Conservation (phyloP, 495 filamentous ascomycete species). For the Bryoglossum gracile region DNA sequence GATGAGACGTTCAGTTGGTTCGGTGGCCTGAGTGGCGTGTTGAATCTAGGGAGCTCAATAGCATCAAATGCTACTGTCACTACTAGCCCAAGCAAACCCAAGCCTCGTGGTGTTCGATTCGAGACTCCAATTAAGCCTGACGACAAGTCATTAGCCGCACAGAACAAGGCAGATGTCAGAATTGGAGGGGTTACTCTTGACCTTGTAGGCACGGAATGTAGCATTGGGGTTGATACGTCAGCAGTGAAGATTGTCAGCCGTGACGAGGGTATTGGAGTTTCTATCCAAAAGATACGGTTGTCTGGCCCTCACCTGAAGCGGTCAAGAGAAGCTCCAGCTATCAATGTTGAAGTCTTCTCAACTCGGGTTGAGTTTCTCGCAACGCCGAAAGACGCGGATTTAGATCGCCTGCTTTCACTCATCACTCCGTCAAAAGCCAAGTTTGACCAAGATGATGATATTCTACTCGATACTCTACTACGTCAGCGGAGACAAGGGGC, state of each 20-base stretch:
- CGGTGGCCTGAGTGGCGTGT: constrained; percentile 84
- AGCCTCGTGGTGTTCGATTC: constrained; percentile 65
- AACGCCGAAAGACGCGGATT: constrained; percentile 67
- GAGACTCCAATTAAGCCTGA: constrained; percentile 46
- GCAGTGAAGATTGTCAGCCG: constrained; percentile 73
- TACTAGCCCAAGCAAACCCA: constrained; percentile 28
- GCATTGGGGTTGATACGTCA: constrained; percentile 63
- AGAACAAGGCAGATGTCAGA: constrained; percentile 65
- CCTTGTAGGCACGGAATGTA: constrained; percentile 69
- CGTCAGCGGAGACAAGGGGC: constrained; percentile 84
- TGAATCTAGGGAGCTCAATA: constrained; percentile 81
- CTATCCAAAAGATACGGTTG: constrained; percentile 67
- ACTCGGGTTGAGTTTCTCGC: constrained; percentile 68
- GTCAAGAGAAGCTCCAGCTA: constrained; percentile 41
- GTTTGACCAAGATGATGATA: constrained; percentile 88
- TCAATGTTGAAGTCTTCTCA: constrained; percentile 45
- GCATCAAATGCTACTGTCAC: constrained; percentile 59
- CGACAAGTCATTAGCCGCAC: constrained; percentile 36
- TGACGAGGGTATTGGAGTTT: constrained; percentile 57
- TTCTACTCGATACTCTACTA: constrained; percentile 85
- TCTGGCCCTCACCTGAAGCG: constrained; percentile 57
- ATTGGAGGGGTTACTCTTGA: constrained; percentile 69
- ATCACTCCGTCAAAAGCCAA: constrained; percentile 88
- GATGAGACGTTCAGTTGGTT: constrained; percentile 86
- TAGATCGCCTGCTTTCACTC: constrained; percentile 74